Evolutionary conservation across 805 yeast species (phyloP), one percentile per base, ranked within the genome.

Genomic region (Candida sonorensis): DNA sequence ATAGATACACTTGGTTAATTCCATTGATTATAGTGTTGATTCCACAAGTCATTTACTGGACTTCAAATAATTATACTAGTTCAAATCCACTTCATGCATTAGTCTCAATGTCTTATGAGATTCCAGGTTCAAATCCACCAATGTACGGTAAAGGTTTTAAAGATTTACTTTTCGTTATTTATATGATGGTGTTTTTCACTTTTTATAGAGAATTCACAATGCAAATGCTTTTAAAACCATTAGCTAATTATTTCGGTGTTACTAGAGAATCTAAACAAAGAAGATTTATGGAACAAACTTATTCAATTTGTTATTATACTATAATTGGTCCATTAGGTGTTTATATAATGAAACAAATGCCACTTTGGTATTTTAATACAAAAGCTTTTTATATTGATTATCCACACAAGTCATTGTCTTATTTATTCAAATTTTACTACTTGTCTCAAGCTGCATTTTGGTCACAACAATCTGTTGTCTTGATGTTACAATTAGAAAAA

Each of bases 361-460:
- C 94, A 29, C 55, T 92, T 40, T 90, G 97, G 97, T 81, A 67
- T 52, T 92, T 92, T 59, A 72, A 83, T 53, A 92, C 97, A 3
- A 66, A 75, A 4, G 77, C 84, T 23, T 82, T 90, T 66, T 92
- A 86, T 59, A 69, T 56, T 38, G 63, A 72, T 17, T 90, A 81
- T 56, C 98, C 99, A 6, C 97, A 92, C 61, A 66, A 72, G 38
- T 67, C 80, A 21, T 83, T 82, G 51, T 80, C 72, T 35, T 69
- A 64, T 39, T 64, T 68, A 35, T 81, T 82, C 65, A 92, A 92
- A 62, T 57, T 76, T 10, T 92, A 81, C 54, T 92, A 92, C 56
- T 65, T 92, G 40, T 77, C 83, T 26, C 97, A 92, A 63, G 97
- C 97, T 5, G 82, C 97, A 4, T 92, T 86, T 59, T 92, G 99